phyloP scores from a whole-genome alignment of 2,329 filamentous ascomycete genomes.

The Botrytis deweyae region DNA sequence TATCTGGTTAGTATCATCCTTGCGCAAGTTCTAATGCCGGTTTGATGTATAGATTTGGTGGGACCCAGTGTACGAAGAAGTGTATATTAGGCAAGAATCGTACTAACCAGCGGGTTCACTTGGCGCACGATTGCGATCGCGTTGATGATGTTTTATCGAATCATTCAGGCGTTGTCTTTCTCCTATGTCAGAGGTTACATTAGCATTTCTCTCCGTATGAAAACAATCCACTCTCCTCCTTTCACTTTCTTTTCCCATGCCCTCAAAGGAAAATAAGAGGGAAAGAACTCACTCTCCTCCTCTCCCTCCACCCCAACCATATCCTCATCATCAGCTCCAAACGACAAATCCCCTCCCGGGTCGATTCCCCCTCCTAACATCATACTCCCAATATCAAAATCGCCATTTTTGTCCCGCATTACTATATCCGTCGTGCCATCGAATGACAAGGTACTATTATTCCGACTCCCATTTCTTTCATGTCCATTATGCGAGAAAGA shows the following conservation, averaged over 20 bases:
- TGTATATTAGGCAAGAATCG: too few relatives aligned
- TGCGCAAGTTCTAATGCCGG: neutral
- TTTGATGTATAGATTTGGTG: neutral
- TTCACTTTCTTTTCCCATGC: too few relatives aligned
- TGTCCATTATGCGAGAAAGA: neutral
- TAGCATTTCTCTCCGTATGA: conserved; percentile 36
- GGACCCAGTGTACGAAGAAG: too few relatives aligned
- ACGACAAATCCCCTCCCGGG: conserved; percentile 30
- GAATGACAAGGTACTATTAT: neutral
- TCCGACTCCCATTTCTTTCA: neutral
- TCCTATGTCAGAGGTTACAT: conserved; percentile 42
- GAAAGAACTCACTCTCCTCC: conserved; percentile 48
- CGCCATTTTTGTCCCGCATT: conserved; percentile 61
- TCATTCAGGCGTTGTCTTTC: conserved; percentile 61
- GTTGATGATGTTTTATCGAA: conserved; percentile 60
- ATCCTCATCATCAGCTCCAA: conserved; percentile 47
- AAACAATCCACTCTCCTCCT: fast-evolving
- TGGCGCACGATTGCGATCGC: conserved; percentile 53
- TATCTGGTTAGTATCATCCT: conserved; percentile 22
- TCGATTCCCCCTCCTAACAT: neutral
- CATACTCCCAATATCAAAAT: conserved; percentile 54
- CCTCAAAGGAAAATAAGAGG: neutral
- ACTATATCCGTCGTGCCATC: conserved; percentile 52
- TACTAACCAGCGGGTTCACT: conserved; percentile 65
- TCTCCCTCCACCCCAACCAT: conserved; percentile 43